Evolutionary conservation across 495 filamentous ascomycete species (phyloP).

Genomic region (Oidiodendron maius): DNA sequence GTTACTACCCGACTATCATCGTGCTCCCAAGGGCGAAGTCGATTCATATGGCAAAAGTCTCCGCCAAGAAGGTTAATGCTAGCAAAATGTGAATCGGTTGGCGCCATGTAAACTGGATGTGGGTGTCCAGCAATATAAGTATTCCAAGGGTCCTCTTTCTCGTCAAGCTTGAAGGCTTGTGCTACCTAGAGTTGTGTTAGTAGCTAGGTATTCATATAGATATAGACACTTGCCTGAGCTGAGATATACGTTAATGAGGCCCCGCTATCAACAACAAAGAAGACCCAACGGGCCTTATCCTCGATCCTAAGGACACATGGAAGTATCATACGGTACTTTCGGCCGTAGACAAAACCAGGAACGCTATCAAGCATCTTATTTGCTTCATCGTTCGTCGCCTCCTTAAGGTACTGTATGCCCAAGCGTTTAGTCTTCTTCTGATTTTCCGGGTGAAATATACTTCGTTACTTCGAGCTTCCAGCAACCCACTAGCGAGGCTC

Average conservation of each 20-base stretch:
- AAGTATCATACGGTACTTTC: neutral
- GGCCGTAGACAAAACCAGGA: constrained; percentile 1
- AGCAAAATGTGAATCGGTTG: neutral
- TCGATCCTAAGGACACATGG: constrained; percentile 1
- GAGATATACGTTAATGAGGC: neutral
- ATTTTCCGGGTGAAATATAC: too few species aligned
- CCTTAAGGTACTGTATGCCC: constrained; percentile 1
- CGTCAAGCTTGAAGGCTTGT: neutral
- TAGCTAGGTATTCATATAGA: neutral
- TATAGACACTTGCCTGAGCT: neutral
- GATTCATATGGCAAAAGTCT: neutral
- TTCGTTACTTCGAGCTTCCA: too few species aligned
- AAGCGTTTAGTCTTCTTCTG: too few species aligned
- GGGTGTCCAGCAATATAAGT: neutral
- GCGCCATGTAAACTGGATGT: neutral
- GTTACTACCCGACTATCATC: neutral
- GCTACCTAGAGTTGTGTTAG: neutral
- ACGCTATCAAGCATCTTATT: neutral
- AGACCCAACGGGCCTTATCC: neutral
- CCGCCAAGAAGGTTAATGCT: neutral
- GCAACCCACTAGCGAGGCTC: too few species aligned
- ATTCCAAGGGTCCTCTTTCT: neutral
- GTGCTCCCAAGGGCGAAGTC: neutral
- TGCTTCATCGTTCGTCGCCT: neutral
- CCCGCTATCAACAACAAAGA: neutral